Percentiles rank a stretch among this genome's conserved stretches.
Conservation (phyloP, 805 yeast species). For the Barnettozyma vustinii region DNA sequence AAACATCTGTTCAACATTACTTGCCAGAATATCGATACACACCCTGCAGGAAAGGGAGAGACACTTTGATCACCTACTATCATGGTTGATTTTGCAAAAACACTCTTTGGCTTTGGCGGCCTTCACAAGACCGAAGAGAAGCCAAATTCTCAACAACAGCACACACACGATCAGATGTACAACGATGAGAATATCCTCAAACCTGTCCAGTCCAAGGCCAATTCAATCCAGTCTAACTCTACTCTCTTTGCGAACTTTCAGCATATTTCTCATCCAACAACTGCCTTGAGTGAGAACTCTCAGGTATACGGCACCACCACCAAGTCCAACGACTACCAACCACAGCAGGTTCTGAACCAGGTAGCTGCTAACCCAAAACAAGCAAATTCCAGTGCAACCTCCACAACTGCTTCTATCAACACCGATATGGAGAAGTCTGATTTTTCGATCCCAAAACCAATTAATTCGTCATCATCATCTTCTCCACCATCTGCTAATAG, state of each 20-base stretch:
- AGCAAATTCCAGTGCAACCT: constrained; percentile 19
- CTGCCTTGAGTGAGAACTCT: constrained; percentile 57
- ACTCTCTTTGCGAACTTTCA: constrained; percentile 34
- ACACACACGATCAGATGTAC: background rate
- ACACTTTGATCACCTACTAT: background rate
- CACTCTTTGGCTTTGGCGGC: constrained; percentile 33
- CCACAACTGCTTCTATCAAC: constrained; percentile 9
- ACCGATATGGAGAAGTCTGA: constrained; percentile 7
- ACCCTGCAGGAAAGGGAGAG: constrained; percentile 5
- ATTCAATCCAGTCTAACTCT: constrained; percentile 6
- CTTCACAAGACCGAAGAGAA: constrained; percentile 17
- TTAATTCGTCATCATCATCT: constrained; percentile 14
- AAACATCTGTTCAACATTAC: background rate
- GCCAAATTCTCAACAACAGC: constrained; percentile 10
- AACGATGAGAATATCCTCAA: constrained; percentile 11
- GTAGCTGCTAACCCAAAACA: constrained; percentile 24
- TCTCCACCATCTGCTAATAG: constrained; percentile 21
- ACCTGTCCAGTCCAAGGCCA: constrained; percentile 12
- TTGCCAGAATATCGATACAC: background rate
- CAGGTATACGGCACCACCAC: constrained; percentile 68
- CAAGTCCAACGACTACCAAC: constrained; percentile 30
- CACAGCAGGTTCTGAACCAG: constrained; percentile 29
- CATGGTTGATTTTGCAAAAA: constrained; percentile 37
- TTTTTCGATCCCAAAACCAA: constrained; percentile 6
- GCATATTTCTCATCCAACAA: constrained; percentile 56